phyloP scores from a whole-genome alignment of 192 early-diverging fungal genomes.

The Coemansia sp. region DNA sequence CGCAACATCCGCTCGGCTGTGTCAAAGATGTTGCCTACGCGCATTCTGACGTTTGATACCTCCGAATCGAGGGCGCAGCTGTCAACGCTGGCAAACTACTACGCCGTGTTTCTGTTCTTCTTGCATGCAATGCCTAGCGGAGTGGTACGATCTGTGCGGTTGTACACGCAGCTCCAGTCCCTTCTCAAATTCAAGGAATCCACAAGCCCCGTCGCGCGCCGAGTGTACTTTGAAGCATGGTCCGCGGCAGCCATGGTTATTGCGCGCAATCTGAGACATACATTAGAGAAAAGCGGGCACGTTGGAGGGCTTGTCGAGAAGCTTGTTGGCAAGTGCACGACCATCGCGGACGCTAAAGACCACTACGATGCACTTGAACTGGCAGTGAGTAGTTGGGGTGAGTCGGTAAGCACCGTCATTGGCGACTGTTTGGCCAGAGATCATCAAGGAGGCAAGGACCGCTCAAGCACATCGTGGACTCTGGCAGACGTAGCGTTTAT shows the following conservation, averaged over 20 bases:
- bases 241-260: constrained; percentile 38
- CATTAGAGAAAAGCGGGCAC: constrained; percentile 15
- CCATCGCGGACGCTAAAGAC: constrained; percentile 8
- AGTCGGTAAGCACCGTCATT: constrained; percentile 24
- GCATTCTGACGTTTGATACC: constrained; percentile 38
- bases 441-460: neutral
- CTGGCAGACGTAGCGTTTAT: constrained; percentile 40
- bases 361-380: constrained; percentile 30
- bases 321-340: constrained; percentile 6
- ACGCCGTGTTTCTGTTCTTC: constrained; percentile 51
- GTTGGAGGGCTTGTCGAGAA: constrained; percentile 3
- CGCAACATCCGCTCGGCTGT: constrained; percentile 38
- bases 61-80: constrained; percentile 18
- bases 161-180: constrained; percentile 45
- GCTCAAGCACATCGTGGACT: constrained; percentile 7
- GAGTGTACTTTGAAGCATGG: constrained; percentile 56
- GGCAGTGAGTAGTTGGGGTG: constrained; percentile 34
- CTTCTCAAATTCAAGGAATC: constrained; percentile 50
- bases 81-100: constrained; percentile 52
- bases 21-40: constrained; percentile 53
- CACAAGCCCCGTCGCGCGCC: constrained; percentile 31
- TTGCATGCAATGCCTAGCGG: constrained; percentile 47
- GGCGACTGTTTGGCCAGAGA: constrained; percentile 12
- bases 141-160: constrained; percentile 36
- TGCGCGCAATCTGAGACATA: constrained; percentile 9